Evolutionary conservation across 148 eudicot genomes (phyloP), one percentile per base, ranked within the genome.

Genomic region (Diospyros lotus): DNA sequence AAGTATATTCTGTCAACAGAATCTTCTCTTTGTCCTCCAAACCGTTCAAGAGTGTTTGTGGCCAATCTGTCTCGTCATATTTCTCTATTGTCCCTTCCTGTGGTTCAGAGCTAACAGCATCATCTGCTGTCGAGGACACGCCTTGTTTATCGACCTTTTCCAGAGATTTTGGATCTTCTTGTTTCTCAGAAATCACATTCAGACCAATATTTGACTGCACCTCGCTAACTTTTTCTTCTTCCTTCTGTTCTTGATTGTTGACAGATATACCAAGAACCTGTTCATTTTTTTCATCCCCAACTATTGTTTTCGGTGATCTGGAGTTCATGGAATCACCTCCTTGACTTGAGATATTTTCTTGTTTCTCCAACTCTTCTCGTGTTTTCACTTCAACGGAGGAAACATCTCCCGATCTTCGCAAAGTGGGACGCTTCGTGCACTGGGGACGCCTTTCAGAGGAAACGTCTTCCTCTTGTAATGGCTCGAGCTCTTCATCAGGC

Each of bases 1-100:
- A 46, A 13, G 86, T 85, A 74, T 95, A 95, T 75, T 95, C 98
- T 68, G 79, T 83, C 51, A 95, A 79, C 0, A 95, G 84, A 77
- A 95, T 77, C 72, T 85, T 87, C 67, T 95, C 97, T 80, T 86
- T 89, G 56, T 90, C 90, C 75, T 89, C 93, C 72, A 84, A 52
- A 9, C 94, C 94, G 40, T 79, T 81, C 75, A 80, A 76, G 74
- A 90, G 87, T 83, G 90, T 77, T 68, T 89, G 79, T 70, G 83
- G 87, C 97, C 97, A 94, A 68, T 82, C 84, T 8, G 79, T 75
- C 59, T 86, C 92, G 71, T 84, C 88, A 10, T 79, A 87, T 43
- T 80, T 82, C 53, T 70, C 79, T 59, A 42, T 61, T 28, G 50
- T 75, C 71, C 61, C 28, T 69, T 66, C 68, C 66, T 66, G 48